phyloP scores from a whole-genome alignment of 331 rosid genomes.

The Malus hybrid region DNA sequence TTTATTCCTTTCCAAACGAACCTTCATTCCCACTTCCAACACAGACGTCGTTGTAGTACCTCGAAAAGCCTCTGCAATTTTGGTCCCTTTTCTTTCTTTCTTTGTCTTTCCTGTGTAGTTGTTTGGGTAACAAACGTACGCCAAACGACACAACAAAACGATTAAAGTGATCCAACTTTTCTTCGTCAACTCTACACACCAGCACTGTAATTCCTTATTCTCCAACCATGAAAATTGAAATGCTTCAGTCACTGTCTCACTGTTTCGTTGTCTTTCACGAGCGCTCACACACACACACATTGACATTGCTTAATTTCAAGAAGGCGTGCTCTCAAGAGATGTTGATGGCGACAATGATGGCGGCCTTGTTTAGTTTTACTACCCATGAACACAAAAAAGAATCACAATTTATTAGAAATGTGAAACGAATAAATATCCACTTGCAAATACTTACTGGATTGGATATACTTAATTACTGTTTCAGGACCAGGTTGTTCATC shows the following conservation, averaged over 20 bases:
- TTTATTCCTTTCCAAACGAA: conserved; percentile 21
- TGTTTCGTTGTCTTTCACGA: not conserved
- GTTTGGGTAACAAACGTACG: not conserved
- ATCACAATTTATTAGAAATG: no score
- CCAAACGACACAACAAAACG: not conserved
- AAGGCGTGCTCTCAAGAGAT: no score
- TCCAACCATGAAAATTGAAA: not conserved
- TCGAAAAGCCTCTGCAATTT: not conserved
- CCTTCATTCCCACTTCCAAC: conserved; percentile 6
- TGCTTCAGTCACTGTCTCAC: not conserved
- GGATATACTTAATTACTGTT: not conserved
- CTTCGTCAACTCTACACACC: no score
- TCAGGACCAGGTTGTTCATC: conserved; percentile 97
- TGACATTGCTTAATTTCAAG: no score
- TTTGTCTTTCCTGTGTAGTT: conserved; percentile 3
- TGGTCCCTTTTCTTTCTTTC: conserved; percentile 5
- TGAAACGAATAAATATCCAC: no score
- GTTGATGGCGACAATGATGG: not conserved
- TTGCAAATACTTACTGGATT: no score
- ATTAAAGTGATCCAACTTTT: conserved; percentile 25
- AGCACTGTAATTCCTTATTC: not conserved
- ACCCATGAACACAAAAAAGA: no score
- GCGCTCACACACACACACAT: no score
- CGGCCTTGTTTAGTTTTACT: not conserved
- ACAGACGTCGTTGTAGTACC: not conserved